A percentile compares a stretch with the other conserved stretches of the same genome.
phyloP scores from a whole-genome alignment of 1,139 yeast species.

The Kodamaea anthophila region DNA sequence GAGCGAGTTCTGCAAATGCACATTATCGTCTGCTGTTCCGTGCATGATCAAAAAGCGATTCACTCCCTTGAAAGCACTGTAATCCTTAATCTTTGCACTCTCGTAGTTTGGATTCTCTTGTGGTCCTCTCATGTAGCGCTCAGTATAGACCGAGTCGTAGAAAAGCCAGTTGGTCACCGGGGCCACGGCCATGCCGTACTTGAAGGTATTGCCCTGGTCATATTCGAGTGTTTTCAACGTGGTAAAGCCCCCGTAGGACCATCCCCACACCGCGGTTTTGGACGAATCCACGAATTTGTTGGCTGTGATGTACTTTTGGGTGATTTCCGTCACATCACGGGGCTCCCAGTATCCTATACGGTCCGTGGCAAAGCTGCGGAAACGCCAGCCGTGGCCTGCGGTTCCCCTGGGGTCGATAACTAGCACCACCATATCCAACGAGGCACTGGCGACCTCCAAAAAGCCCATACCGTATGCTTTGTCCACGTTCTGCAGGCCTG shows the following conservation, averaged over 20 bases:
- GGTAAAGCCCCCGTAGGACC: constrained; percentile 85
- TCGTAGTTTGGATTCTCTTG: constrained; percentile 27
- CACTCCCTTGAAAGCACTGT: constrained; percentile 40
- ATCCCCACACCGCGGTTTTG: constrained; percentile 90
- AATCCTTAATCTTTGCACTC: constrained; percentile 41
- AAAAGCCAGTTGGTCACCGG: constrained; percentile 82
- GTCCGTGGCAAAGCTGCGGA: constrained; percentile 59
- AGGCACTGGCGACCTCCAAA: constrained; percentile 64
- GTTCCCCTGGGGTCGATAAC: constrained; percentile 95
- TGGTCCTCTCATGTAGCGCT: constrained; percentile 79
- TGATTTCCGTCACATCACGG: constrained; percentile 65
- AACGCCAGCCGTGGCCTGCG: constrained; percentile 80
- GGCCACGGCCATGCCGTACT: constrained; percentile 82
- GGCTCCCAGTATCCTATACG: constrained; percentile 86
- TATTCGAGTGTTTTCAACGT: constrained; percentile 71
- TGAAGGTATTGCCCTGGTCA: constrained; percentile 62
- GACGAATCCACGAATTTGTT: constrained; percentile 53
- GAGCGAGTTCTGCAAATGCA: constrained; percentile 82
- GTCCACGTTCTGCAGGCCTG: constrained; percentile 74
- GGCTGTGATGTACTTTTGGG: constrained; percentile 51
- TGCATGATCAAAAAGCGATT: constrained; percentile 78
- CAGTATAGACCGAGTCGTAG: constrained; percentile 83
- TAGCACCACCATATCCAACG: constrained; percentile 67
- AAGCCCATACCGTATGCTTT: constrained; percentile 54
- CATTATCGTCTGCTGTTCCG: constrained; percentile 97